These are phyloP conservation scores for Taphrina deformans DNA, from an alignment of 1,139 yeast species.

Conservation along the genomic window DNA sequence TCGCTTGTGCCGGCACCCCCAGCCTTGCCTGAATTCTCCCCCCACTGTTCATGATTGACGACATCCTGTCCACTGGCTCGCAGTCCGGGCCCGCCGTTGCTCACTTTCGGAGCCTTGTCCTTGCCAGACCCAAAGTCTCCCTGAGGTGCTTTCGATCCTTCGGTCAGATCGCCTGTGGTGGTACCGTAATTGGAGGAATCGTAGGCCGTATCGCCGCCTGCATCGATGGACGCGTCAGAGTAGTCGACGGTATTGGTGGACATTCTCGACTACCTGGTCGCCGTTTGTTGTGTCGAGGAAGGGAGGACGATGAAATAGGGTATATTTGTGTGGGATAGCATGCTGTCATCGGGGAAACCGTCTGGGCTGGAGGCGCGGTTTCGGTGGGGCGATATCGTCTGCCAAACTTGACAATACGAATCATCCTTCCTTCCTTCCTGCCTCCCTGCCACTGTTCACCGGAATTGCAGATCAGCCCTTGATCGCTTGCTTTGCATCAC, in stretches of 20 bases:
- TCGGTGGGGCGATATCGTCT: conserved; percentile 5
- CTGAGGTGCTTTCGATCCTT: conserved; percentile 5
- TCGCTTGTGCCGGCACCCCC: not conserved
- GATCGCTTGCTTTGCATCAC: not conserved
- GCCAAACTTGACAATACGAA: not conserved
- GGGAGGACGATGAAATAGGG: not conserved
- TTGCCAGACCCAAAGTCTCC: conserved; percentile 16
- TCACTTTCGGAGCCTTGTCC: not conserved
- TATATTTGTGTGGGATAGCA: not conserved
- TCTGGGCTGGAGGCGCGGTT: not conserved
- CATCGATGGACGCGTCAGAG: conserved; percentile 19
- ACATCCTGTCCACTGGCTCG: conserved; percentile 17
- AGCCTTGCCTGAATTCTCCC: conserved; percentile 12
- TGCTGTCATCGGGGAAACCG: not conserved
- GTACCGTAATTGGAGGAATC: conserved; percentile 29
- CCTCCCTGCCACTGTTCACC: not conserved
- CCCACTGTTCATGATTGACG: conserved; percentile 24
- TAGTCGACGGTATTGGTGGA: conserved; percentile 21
- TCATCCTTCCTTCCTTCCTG: not conserved
- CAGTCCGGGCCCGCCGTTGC: conserved; percentile 1
- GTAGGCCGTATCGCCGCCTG: conserved; percentile 28
- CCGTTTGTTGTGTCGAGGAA: not conserved
- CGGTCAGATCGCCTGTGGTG: conserved; percentile 19
- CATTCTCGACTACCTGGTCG: not conserved
- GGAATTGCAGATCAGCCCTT: not conserved